phyloP scores from a whole-genome alignment of 73 alveolate species.

The Stentor coeruleus region DNA sequence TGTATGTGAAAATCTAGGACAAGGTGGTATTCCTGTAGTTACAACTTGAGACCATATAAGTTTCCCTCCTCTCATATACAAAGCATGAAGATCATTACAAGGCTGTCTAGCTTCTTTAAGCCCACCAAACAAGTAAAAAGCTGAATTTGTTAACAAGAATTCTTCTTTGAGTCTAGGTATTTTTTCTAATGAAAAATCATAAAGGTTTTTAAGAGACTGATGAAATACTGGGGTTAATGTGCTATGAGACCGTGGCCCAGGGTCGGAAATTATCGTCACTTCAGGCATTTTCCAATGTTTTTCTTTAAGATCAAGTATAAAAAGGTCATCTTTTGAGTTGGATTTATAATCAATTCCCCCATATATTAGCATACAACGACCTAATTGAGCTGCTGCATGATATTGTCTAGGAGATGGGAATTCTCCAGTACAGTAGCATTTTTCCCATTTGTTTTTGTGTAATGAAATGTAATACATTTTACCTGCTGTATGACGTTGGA shows the following conservation, averaged over 20 bases:
- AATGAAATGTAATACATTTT: neutral
- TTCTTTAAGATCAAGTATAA: neutral
- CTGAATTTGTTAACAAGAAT: neutral
- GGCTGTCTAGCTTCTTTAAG: neutral
- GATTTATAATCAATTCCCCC: neutral
- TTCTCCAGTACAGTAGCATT: neutral
- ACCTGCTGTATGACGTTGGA: neutral
- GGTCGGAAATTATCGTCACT: neutral
- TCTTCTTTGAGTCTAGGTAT: neutral
- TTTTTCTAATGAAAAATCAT: neutral
- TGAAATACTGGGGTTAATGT: conserved; percentile 21
- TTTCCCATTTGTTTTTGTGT: neutral
- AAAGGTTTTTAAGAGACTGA: neutral
- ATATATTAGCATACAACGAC: neutral
- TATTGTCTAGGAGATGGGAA: conserved; percentile 2
- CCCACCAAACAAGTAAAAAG: conserved; percentile 13
- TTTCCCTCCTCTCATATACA: neutral
- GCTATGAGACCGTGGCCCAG: conserved; percentile 25
- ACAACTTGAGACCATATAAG: neutral
- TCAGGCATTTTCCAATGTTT: neutral
- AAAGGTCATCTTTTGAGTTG: neutral
- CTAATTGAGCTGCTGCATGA: conserved; percentile 3
- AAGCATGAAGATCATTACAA: neutral
- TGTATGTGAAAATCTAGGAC: conserved; percentile 13
- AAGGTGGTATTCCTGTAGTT: neutral